phyloP scores from a whole-genome alignment of 1,284 basidiomycete species.

The Sanghuangporus sanghuang region DNA sequence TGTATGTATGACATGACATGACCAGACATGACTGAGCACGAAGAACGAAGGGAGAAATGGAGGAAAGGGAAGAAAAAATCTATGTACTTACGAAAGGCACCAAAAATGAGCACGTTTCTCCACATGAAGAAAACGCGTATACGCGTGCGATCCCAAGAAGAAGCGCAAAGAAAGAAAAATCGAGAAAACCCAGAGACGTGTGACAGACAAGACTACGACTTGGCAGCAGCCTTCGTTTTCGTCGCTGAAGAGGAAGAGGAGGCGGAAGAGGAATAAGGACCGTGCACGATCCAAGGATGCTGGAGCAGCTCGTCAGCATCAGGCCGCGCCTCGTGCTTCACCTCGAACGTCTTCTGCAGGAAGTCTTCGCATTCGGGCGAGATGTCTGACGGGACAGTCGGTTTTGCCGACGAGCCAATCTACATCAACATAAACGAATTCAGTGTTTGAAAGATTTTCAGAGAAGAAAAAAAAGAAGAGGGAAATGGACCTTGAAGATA shows the following conservation, averaged over 20 bases:
- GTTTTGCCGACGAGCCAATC: conserved; percentile 86
- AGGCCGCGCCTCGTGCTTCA: conserved; percentile 80
- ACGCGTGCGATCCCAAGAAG: not conserved
- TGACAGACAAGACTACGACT: not conserved
- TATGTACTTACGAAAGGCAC: not conserved
- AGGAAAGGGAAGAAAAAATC: not conserved
- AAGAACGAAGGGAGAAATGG: not conserved
- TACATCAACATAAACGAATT: conserved; percentile 27
- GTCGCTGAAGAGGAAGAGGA: not conserved
- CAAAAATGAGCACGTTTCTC: not conserved
- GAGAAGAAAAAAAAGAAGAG: not conserved
- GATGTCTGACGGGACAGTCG: conserved; percentile 84
- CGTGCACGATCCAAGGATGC: conserved; percentile 67
- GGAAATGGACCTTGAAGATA: conserved; percentile 77
- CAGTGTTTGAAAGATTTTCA: not conserved
- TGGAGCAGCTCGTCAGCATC: conserved; percentile 72
- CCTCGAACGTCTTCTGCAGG: conserved; percentile 79
- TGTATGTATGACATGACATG: too few species aligned
- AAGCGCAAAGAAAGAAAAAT: not conserved
- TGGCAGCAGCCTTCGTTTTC: conserved; percentile 16
- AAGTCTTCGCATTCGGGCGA: conserved; percentile 82
- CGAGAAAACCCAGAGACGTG: not conserved
- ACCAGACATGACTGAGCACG: not conserved
- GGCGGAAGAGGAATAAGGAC: conserved; percentile 21
- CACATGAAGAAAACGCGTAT: not conserved